A percentile compares a stretch with the other conserved stretches of the same genome.
Evolutionary conservation across 2,329 filamentous ascomycete species (phyloP).

Genomic region (Pestalotiopsis sp.): DNA sequence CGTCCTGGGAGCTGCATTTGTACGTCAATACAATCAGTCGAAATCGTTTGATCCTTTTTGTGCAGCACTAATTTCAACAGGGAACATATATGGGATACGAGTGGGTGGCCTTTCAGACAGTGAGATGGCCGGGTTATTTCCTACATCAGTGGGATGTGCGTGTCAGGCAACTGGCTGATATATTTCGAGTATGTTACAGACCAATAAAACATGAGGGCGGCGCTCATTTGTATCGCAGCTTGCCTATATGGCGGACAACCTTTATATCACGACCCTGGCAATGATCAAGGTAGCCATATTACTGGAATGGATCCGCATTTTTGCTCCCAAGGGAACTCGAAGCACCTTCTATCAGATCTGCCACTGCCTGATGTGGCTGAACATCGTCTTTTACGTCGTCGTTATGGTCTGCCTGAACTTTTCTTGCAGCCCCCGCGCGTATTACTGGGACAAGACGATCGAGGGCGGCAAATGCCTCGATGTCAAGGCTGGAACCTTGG

Average conservation of each 20-base stretch:
- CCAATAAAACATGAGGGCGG: neutral
- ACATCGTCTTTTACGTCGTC: neutral
- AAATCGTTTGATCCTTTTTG: neutral
- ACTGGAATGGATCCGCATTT: neutral
- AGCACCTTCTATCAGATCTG: neutral
- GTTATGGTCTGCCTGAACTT: neutral
- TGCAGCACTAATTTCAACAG: too few relatives aligned
- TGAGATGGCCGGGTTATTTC: neutral
- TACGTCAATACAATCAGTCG: neutral
- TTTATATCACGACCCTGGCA: neutral
- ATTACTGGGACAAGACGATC: neutral
- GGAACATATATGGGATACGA: neutral
- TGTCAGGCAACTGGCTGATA: neutral
- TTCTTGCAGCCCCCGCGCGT: neutral
- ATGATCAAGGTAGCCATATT: slow-evolving; percentile 2
- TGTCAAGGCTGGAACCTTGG: neutral
- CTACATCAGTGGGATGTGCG: slow-evolving; percentile 11
- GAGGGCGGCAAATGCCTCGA: neutral
- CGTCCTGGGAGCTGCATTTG: neutral
- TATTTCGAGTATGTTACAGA: neutral
- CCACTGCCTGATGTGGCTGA: neutral
- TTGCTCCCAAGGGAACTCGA: neutral
- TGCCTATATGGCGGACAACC: neutral
- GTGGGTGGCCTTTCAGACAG: neutral
- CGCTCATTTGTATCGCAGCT: neutral